These are phyloP conservation scores for Penicillium sp. DNA, from an alignment of 2,329 filamentous ascomycete genomes.

Conservation along the genomic window DNA sequence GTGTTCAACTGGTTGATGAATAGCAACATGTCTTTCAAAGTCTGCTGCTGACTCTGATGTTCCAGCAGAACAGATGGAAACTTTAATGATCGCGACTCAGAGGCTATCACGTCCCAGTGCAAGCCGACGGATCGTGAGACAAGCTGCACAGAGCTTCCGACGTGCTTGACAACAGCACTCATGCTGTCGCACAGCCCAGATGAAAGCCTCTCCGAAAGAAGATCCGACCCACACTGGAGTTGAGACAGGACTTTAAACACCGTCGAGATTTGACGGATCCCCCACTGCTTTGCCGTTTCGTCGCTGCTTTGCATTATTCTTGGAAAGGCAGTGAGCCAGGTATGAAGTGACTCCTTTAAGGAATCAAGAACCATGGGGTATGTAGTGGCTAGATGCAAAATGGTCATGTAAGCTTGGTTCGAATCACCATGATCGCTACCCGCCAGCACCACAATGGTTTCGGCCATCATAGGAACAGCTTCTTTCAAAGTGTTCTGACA, in stretches of 20 bases:
- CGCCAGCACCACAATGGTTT: conserved; percentile 69
- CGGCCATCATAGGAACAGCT: conserved; percentile 65
- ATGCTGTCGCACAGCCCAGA: conserved; percentile 70
- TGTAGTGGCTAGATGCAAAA: conserved; percentile 58
- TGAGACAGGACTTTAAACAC: conserved; percentile 61
- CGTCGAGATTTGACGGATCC: conserved; percentile 69
- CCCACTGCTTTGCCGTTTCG: conserved; percentile 66
- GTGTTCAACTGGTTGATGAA: conserved; percentile 52
- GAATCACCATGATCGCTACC: conserved; percentile 42
- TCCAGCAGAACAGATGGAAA: conserved; percentile 60
- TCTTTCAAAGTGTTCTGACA: conserved; percentile 68
- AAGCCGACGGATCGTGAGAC: conserved; percentile 18
- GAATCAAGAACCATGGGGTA: conserved; percentile 58
- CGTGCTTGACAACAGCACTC: conserved; percentile 40
- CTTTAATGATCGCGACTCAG: conserved; percentile 18
- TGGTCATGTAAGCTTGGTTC: conserved; percentile 31
- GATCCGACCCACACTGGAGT: conserved; percentile 46
- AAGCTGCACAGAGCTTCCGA: conserved; percentile 25
- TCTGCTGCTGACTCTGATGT: conserved; percentile 60
- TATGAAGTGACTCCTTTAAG: conserved; percentile 66
- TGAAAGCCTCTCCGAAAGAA: conserved; percentile 26
- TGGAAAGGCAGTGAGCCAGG: conserved; percentile 75
- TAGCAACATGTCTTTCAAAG: conserved; percentile 56
- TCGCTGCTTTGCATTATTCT: conserved; percentile 79
- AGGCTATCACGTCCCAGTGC: conserved; percentile 24